Evolutionary conservation across 2,329 filamentous ascomycete genomes (phyloP).

Genomic region (Xylaria sp.): DNA sequence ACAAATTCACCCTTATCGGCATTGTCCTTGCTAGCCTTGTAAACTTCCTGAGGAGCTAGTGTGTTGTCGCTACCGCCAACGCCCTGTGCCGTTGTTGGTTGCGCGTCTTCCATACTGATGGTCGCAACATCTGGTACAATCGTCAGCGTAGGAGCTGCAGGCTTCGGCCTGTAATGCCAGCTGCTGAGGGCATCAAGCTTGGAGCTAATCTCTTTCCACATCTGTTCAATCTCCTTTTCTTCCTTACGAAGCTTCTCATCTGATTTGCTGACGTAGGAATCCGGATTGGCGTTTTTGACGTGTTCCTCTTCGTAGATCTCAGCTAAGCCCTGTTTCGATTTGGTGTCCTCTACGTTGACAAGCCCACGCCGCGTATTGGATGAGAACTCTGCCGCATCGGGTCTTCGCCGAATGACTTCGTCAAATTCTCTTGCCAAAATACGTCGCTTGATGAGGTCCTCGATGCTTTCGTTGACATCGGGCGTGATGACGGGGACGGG

Average conservation of each 20-base stretch:
- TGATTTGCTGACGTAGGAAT: slow-evolving; percentile 80
- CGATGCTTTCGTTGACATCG: slow-evolving; percentile 89
- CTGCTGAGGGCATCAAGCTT: slow-evolving; percentile 90
- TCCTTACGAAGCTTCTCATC: slow-evolving; percentile 86
- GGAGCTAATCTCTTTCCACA: slow-evolving; percentile 84
- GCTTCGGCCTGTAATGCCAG: slow-evolving; percentile 95
- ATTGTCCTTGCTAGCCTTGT: slow-evolving; percentile 78
- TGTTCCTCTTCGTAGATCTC: slow-evolving; percentile 97
- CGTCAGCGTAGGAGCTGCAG: slow-evolving; percentile 81
- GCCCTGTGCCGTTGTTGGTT: slow-evolving; percentile 83
- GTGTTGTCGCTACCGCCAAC: slow-evolving; percentile 75
- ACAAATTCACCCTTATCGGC: slow-evolving; percentile 77
- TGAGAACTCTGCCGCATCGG: slow-evolving; percentile 75
- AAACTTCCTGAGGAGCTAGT: slow-evolving; percentile 94
- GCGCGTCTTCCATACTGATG: slow-evolving; percentile 93
- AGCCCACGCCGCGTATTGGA: slow-evolving; percentile 73
- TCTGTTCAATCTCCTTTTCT: slow-evolving; percentile 81
- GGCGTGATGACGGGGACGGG: slow-evolving; percentile 93
- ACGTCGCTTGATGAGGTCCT: slow-evolving; percentile 91
- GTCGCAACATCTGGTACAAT: slow-evolving; percentile 92
- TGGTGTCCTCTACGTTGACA: slow-evolving; percentile 85
- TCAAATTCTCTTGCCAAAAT: slow-evolving; percentile 93
- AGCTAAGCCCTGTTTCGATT: slow-evolving; percentile 86
- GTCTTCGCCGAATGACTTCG: slow-evolving; percentile 84
- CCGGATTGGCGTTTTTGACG: slow-evolving; percentile 79